These are phyloP conservation scores for Scutellaria minor DNA, from an alignment of 257 asterid genomes.

Conservation along the genomic window DNA sequence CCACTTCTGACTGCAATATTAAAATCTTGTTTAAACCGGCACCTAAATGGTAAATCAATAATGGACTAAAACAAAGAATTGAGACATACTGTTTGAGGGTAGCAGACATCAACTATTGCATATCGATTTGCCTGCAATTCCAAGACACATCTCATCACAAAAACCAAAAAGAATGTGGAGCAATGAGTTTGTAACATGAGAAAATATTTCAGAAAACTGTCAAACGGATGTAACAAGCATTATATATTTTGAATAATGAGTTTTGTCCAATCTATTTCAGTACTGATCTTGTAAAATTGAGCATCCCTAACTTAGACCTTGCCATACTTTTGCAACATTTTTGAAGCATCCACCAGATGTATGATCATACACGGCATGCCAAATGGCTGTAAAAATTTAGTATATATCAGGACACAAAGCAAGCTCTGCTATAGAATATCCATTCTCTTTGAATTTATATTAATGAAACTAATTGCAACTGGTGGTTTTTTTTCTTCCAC, in stretches of 20 bases:
- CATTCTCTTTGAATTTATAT: neutral
- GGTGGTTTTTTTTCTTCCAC: conserved; percentile 17
- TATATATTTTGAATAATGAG: conserved; percentile 12
- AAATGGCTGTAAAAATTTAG: conserved; percentile 10
- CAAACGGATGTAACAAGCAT: conserved; percentile 22
- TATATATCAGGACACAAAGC: conserved; percentile 6
- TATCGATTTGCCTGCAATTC: conserved; percentile 87
- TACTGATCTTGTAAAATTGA: neutral
- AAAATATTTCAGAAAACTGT: conserved; percentile 26
- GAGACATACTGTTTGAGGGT: conserved; percentile 77
- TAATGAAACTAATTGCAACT: conserved; percentile 19
- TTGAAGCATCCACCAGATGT: conserved; percentile 1
- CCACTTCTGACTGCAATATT: conserved; percentile 8
- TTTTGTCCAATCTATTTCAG: conserved; percentile 6
- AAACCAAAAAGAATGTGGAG: conserved; percentile 12
- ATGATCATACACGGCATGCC: conserved; percentile 12
- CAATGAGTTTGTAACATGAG: conserved; percentile 27
- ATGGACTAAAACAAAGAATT: conserved; percentile 34
- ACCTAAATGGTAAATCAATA: conserved; percentile 23
- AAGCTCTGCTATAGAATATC: neutral
- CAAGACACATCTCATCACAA: conserved; percentile 34
- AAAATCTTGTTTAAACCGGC: conserved; percentile 21
- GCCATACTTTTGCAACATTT: neutral
- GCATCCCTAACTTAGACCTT: conserved; percentile 25
- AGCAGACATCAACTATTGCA: conserved; percentile 87